These are phyloP conservation scores for Leccinum longicurvipes DNA, from an alignment of 768 basidiomycete genomes.

Conservation along the genomic window DNA sequence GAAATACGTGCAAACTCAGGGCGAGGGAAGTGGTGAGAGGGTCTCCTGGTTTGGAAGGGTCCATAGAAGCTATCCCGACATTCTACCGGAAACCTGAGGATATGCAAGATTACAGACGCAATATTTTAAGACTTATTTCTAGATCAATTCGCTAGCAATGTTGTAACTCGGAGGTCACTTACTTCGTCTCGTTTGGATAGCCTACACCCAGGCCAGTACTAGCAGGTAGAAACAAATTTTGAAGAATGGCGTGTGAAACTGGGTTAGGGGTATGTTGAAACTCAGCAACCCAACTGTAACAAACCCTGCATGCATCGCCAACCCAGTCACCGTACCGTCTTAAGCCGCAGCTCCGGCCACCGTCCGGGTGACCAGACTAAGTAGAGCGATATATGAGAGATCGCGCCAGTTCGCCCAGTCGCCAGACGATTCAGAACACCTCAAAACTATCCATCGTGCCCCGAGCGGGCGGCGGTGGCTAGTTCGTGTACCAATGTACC, in stretches of 20 bases:
- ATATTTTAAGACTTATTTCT: constrained; percentile 4
- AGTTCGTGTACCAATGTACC: background rate
- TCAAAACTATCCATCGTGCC: no score
- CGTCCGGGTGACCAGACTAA: no score
- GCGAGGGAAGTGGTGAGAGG: background rate
- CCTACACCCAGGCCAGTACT: background rate
- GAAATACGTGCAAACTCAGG: background rate
- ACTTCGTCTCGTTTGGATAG: background rate
- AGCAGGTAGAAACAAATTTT: background rate
- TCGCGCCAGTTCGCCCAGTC: no score
- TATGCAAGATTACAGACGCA: background rate
- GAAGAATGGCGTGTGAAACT: no score
- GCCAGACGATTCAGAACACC: background rate
- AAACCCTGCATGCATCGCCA: no score
- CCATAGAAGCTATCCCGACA: constrained; percentile 6
- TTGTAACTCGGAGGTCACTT: background rate
- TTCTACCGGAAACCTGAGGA: constrained; percentile 3
- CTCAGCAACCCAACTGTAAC: no score
- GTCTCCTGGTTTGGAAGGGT: background rate
- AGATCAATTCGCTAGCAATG: constrained; percentile 1
- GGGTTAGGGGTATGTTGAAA: no score
- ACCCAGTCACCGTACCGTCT: no score
- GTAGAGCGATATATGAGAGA: no score
- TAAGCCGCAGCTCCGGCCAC: no score
- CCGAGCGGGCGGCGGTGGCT: no score